Evolutionary conservation across 768 basidiomycete species (phyloP), one percentile per base, ranked within the genome.

Genomic region (Boletus rufocinnamomeus): DNA sequence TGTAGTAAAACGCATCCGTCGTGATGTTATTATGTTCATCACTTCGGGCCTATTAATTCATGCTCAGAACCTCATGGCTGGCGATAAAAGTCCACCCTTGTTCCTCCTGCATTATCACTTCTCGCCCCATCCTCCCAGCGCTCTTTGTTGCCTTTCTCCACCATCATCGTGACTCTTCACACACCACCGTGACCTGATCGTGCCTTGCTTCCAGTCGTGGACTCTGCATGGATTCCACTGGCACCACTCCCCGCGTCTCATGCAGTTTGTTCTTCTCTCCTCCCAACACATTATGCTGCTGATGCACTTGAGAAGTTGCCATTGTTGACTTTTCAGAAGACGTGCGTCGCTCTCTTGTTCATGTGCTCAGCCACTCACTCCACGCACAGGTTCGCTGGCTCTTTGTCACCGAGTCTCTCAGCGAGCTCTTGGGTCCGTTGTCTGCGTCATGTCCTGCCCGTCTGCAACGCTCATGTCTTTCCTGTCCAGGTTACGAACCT

Each of bases 261-360:
- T 92, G 90, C 81, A 91, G 90, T 91, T 58, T 53, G 87, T 82
- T 37, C 14, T 58, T 61, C 43, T 21, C 41, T 40, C 55, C 43
- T 27, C 28, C 45, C 45, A n/a, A 10, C n/a, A 17, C 19, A 27
- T 23, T 32, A 5, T 17, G 19, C n/a, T 16, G 40, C 62, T 71
- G 23, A 72, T 38, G 19, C 34, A 14, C 23, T 14, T 25, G 50
- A 25, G 8, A 67, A 91, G 90, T 92, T 59, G 88, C 84, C 21
- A 92, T 91, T 65, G 85, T 90, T 52, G 90, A 93, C 73, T 91
- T 91, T 72, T 84, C 87, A 4, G 82, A 87, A 73, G 80, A 89
- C 73, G 88, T 88, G 67, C 63, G 71, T 63, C 49, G 19, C 34
- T 59, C 52, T 25, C 32, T 48, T 21, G 17, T 37, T 19, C 17